Evolutionary conservation across 345 rosid genomes (phyloP).

Genomic region (Eucalyptus sp.): DNA sequence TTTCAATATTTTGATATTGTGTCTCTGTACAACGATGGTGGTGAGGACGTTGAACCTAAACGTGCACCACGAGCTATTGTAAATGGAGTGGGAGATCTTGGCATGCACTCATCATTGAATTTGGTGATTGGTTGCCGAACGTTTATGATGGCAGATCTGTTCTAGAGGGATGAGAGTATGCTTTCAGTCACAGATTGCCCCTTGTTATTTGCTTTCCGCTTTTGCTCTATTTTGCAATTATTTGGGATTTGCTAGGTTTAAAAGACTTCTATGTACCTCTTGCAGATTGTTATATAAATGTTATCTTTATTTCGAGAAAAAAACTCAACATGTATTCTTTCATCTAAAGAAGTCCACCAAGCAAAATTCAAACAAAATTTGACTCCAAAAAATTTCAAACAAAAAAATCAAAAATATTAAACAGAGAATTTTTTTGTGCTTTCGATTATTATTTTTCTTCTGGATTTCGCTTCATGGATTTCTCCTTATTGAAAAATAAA

Average conservation of each 20-base stretch:
- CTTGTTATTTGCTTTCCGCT: not conserved
- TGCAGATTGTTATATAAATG: accelerated
- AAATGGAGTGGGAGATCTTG: not conserved
- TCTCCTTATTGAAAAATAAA: not conserved
- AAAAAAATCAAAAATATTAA: no score
- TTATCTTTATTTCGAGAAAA: not conserved
- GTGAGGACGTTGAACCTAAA: not conserved
- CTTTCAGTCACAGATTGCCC: accelerated
- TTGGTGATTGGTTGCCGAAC: accelerated
- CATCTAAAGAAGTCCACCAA: not conserved
- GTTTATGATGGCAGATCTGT: accelerated
- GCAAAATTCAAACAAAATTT: not conserved
- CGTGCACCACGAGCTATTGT: accelerated
- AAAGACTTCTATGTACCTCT: not conserved
- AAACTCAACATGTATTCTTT: not conserved
- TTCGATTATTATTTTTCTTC: not conserved
- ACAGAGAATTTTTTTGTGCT: not conserved
- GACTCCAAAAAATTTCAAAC: not conserved
- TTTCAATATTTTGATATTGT: no score
- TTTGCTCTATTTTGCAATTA: not conserved
- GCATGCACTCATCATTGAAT: not conserved
- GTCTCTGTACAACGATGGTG: not conserved
- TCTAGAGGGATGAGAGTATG: not conserved
- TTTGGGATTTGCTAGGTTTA: not conserved
- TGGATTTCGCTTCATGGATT: not conserved